Evolutionary conservation across 106 monocot species (phyloP).

Genomic region (Platanthera zijinensis): DNA sequence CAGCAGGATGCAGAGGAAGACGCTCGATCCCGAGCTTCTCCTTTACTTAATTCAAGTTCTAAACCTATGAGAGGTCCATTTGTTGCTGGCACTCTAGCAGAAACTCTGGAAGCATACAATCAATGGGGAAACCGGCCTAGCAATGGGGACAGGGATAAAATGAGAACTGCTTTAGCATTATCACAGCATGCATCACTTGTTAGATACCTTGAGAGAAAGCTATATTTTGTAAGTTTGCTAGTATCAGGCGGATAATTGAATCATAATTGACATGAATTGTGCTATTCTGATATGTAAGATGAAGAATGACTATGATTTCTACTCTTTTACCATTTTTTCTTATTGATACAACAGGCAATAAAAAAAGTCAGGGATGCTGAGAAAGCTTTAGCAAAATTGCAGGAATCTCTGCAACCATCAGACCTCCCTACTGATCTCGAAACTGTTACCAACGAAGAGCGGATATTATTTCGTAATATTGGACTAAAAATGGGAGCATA

Average conservation of each 20-base stretch:
- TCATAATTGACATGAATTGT: background rate
- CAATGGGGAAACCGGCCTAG: constrained; percentile 54
- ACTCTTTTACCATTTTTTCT: background rate
- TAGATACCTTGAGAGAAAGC: constrained; percentile 55
- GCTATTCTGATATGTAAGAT: background rate
- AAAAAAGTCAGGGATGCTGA: constrained; percentile 76
- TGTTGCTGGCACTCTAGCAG: constrained; percentile 89
- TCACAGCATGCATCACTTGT: constrained; percentile 70
- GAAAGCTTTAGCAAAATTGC: constrained; percentile 78
- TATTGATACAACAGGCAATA: constrained; percentile 41
- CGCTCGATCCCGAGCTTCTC: constrained; percentile 60
- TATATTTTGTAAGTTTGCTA: constrained; percentile 44
- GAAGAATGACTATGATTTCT: background rate
- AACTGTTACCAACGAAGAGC: constrained; percentile 91
- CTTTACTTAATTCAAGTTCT: constrained; percentile 18
- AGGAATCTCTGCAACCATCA: constrained; percentile 63
- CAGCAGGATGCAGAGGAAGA: constrained; percentile 72
- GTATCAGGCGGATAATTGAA: background rate
- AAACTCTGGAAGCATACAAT: constrained; percentile 63
- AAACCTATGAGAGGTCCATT: constrained; percentile 26
- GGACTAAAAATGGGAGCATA: constrained; percentile 81
- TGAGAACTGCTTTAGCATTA: constrained; percentile 40
- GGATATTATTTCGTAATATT: constrained; percentile 67
- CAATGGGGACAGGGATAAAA: constrained; percentile 48
- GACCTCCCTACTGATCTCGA: constrained; percentile 87